Base-by-base conservation (phyloP, 2,329 filamentous ascomycete species). In the Camillea tinctor region DNA sequence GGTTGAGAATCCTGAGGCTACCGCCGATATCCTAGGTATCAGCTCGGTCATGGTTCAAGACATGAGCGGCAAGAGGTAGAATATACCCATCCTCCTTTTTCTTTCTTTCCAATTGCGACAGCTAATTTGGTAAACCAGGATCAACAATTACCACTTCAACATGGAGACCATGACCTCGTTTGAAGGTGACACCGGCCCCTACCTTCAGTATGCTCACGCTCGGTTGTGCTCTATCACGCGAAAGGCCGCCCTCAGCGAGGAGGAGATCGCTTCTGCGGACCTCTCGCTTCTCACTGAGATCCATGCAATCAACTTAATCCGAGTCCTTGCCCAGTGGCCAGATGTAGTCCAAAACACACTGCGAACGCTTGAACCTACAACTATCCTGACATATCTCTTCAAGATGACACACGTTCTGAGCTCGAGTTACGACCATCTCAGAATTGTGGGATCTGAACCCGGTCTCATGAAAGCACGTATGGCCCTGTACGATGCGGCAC, bases 1-100 rank as follows among this genome's bases (percentile, higher is more conserved):
- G 76, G 89, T 99, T 20, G 90, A 89, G 71, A 82, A 98, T 74
- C 94, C 94, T 0, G 88, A 87, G 57, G 84, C 86, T 57, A 90
- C 88, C 9, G 93, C 95, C 62, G 95, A 98, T 78, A 92, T 86
- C 11, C 84, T 98, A 2, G 95, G 94, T 64, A 97, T 98, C 73
- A 93, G 90, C 65, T 90, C 91, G 72, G 94, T 98, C 72, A 98
- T 98, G 93, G 92, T 97, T 20, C 94, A 98, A 77, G 95, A 98
- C 73, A 97, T 98, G 92, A 90, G 86, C 66, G 95, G 94, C 74
- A 98, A 97, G 86, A 86, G 91, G 88, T 89, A 77, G 66, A 83
- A 71, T 1, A 13, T 50, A n/a, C 20, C 20, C 26, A 11, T 7
- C 19, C 13, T 15, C n/a, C n/a, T 15, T 54, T 23, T 11, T 19